Base-by-base conservation (phyloP, 495 filamentous ascomycete species). In the Penicillium roqueforti region DNA sequence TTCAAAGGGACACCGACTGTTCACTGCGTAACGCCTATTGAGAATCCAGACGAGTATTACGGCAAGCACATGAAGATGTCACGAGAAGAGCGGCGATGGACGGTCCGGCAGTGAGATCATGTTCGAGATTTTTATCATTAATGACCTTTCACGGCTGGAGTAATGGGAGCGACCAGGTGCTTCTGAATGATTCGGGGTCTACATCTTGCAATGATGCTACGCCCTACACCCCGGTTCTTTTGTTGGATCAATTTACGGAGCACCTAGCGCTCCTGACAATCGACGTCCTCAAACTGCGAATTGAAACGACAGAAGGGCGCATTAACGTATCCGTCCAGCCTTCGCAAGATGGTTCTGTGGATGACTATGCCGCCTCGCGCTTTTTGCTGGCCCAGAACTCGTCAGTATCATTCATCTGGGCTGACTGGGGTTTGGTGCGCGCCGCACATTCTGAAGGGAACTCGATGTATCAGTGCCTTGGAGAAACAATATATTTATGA, bases 31-130 rank as follows among this genome's bases (percentile, higher is more conserved):
- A 79, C 75, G 5, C 77, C 77, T 0, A 77, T 81, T 59, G 74
- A 76, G 61, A 74, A 75, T 18, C 70, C 73, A 20, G 76, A 80
- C 19, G 78, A 81, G 46, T 81, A 79, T 57, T 78, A 81, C 42
- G 78, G 78, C 50, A 71, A 61, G 23, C 75, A 80, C 56, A 70
- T 66, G 31, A 81, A 78, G 65, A 66, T 81, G 56, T 66, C 71
- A 38, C 69, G 68, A 25, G 78, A 81, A 29, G 78, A 81, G 56
- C 65, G 76, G 50, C 69, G 78, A 49, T 81, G 78, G 78, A 62
- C 53, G 9, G 67, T 69, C 10, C 60, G 70, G 22, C 63, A 75
- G 59, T 72, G 64, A 73, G 34, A 9, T 13, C 4, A 14, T 18
- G 19, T 14, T 28, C 32, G 13, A 20, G 4, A 9, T 47, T 22